Conservation (phyloP, 768 basidiomycete species). For the Termitomyces sp. region DNA sequence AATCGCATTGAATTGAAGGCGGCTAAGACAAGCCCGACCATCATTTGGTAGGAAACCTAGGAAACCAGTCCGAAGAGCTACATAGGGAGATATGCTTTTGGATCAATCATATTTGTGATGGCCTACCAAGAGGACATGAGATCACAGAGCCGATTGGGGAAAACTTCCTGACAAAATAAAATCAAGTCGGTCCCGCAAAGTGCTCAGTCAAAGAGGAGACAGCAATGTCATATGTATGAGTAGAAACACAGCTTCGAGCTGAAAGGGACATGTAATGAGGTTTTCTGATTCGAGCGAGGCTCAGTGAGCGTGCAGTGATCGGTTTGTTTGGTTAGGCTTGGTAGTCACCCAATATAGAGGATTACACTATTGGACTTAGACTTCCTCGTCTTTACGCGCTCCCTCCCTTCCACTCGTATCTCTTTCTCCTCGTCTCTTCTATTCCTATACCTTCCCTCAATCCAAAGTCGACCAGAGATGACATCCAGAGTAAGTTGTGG, state of each 20-base stretch:
- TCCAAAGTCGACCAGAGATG: conserved; percentile 25
- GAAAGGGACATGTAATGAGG: too few species aligned
- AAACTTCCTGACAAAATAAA: background rate
- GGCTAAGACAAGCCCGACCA: too few species aligned
- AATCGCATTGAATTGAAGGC: too few species aligned
- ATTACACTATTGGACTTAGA: conserved; percentile 1
- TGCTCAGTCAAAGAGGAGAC: background rate
- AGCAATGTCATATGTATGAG: background rate
- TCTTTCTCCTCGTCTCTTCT: conserved; percentile 5
- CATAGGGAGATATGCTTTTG: too few species aligned
- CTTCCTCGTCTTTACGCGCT: conserved; percentile 13
- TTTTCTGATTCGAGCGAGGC: too few species aligned
- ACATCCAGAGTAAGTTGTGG: conserved; percentile 34
- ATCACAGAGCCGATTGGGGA: background rate
- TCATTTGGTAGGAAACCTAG: too few species aligned
- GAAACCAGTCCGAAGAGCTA: too few species aligned
- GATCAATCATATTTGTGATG: too few species aligned
- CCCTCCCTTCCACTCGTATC: conserved; percentile 10
- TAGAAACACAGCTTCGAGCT: background rate
- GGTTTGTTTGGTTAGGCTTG: conserved; percentile 21
- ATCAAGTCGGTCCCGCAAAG: background rate
- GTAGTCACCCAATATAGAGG: conserved; percentile 16
- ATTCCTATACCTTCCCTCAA: conserved; percentile 2
- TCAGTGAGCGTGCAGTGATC: background rate
- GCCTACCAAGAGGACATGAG: too few species aligned